Base-by-base conservation (phyloP, 2,329 filamentous ascomycete genomes). In the Herpomyces periplanetae region DNA sequence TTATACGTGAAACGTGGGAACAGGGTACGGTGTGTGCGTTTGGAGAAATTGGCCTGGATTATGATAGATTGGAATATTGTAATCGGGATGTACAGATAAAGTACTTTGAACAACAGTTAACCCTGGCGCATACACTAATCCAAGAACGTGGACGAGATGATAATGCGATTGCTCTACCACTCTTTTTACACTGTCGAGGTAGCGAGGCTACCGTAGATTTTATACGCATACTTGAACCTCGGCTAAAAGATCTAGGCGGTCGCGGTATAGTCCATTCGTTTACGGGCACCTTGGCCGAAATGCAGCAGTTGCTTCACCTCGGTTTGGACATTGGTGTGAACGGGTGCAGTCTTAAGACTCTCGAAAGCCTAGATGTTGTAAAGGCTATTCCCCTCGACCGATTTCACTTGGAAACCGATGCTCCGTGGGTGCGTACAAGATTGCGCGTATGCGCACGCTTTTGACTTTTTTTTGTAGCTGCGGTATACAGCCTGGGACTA, bases 31-130 rank as follows among this genome's bases (percentile, higher is more conserved):
- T n/a, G n/a, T n/a, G n/a, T 4, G 75, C 80, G 4, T 71, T 88
- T 34, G 80, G 80, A 18, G 80, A 96, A 39, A 69, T 96, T 25
- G 80, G 80, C 2, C 59, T 96, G 3, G 80, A 96, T 40, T 96
- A 91, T 34, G 80, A 96, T 40, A 57, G 80, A 2, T 43, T 96
- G 13, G 64, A 68, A 30, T 60, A 73, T 30, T 71, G 65, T 31
- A 54, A 60, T 15, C 65, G 60, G 31, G 57, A 60, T 10, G 51
- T 61, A 8, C 80, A 96, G 37, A 44, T 73, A 12, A 61, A 69
- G 32, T 71, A 68, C 24, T 96, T 96, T 35, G 55, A 59, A 16
- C 51, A 52, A 4, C 80, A 96, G 36, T 50, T 91, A 3, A 51
- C 62, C 22, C 45, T 91, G 3, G 71, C 66, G 0, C 51, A 63